Base-by-base conservation (phyloP, 768 basidiomycete species). In the Chalciporus piperatus region DNA sequence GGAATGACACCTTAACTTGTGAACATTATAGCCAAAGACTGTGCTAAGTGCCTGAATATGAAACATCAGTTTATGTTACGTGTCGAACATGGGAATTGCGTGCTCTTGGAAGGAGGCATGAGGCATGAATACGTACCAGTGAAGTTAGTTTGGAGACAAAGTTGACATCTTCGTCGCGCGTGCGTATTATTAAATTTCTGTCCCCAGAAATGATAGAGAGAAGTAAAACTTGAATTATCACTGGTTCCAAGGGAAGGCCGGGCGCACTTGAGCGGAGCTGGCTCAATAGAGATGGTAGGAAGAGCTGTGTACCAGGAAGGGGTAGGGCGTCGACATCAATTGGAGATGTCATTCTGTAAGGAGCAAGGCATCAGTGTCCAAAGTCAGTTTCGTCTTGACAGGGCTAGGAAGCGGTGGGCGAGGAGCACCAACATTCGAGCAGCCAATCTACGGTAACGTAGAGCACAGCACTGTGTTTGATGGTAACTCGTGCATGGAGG, bases 211-310 rank as follows among this genome's bases (percentile, higher is more conserved):
- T 70, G 42, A 89, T 72, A 62, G 79, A 86, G 4, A 85, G 76
- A 27, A 89, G 76, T 14, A 89, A 69, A 19, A 84, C 81, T 62
- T 84, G 85, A 19, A 89, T 67, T 38, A 88, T 76, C 46, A 81
- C 76, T 10, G 79, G 74, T 47, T 89, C 85, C 3, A 87, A 50
- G 8, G 84, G 83, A 14, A 84, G 63, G 9, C 67, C 71, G n/a
- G 78, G 71, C 23, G 70, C 66, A 7, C 68, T 64, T n/a, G 71
- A 58, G 35, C 73, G 77, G 47, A 85, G 64, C 51, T 77, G 70
- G 4, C 70, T 63, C 11, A 86, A 57, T 25, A 85, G 61, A 2
- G 74, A 69, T 13, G 80, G 75, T n/a, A 84, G 67, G 59, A 83
- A 82, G 1, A 60, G 61, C 27, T 71, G 73, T 0, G 76, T 72